Conservation (phyloP, 2,329 filamentous ascomycete species). For the Clarireedia sp. region DNA sequence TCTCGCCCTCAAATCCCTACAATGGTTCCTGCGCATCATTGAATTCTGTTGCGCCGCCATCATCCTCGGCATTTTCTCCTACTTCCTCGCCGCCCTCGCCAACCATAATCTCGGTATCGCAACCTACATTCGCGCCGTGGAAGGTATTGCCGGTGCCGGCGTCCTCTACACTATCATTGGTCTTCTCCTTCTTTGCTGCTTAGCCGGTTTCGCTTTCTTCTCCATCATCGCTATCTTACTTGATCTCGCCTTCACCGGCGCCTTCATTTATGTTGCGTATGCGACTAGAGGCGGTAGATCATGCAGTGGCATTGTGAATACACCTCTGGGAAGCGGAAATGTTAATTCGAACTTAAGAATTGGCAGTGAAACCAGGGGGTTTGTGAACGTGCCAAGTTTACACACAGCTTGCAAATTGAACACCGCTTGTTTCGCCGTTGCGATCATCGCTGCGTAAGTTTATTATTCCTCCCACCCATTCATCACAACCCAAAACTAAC, state of each 20-base stretch:
- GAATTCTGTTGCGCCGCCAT: slow-evolving; percentile 66
- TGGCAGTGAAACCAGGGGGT: slow-evolving; percentile 39
- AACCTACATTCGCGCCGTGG: slow-evolving; percentile 62
- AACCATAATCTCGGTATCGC: slow-evolving; percentile 57
- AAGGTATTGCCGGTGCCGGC: slow-evolving; percentile 68
- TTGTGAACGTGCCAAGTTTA: slow-evolving; percentile 33
- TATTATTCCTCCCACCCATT: neutral
- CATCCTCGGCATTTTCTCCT: slow-evolving; percentile 72
- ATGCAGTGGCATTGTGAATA: slow-evolving; percentile 59
- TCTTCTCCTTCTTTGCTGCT: slow-evolving; percentile 68
- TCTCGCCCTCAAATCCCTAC: slow-evolving; percentile 57
- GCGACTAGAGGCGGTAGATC: slow-evolving; percentile 62
- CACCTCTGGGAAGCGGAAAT: slow-evolving; percentile 59
- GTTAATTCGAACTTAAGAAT: slow-evolving; percentile 38
- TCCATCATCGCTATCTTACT: slow-evolving; percentile 66
- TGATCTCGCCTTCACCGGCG: slow-evolving; percentile 67
- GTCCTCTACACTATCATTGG: slow-evolving; percentile 67
- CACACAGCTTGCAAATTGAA: slow-evolving; percentile 67
- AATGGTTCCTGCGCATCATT: slow-evolving; percentile 65
- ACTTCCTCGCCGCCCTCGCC: slow-evolving; percentile 69
- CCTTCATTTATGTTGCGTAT: slow-evolving; percentile 74
- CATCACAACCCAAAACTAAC: neutral
- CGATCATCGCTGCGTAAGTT: slow-evolving; percentile 68
- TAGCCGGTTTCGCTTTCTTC: slow-evolving; percentile 68
- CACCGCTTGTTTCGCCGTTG: slow-evolving; percentile 67